A percentile compares a stretch with the other conserved stretches of the same genome.
These are phyloP conservation scores for Pelargonium nanum DNA, from an alignment of 345 rosid genomes.

Conservation along the genomic window DNA sequence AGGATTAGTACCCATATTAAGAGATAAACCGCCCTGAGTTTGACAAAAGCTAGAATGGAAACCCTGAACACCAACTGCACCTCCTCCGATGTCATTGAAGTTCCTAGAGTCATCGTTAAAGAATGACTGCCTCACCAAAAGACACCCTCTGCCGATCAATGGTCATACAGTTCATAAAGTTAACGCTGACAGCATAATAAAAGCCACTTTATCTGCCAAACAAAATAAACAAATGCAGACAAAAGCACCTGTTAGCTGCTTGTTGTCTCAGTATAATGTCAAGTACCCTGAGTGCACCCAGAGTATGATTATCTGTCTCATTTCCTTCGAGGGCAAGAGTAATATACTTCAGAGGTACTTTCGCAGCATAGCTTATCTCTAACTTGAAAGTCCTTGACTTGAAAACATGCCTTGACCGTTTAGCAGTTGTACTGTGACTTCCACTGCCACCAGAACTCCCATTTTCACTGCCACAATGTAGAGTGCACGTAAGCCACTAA, in stretches of 20 bases:
- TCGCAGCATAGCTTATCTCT: slow-evolving; percentile 44
- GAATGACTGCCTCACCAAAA: slow-evolving; percentile 79
- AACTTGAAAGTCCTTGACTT: slow-evolving; percentile 46
- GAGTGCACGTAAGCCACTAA: slow-evolving; percentile 5
- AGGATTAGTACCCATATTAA: slow-evolving; percentile 54
- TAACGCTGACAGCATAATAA: not conserved
- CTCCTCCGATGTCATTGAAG: slow-evolving; percentile 56
- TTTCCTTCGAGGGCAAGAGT: slow-evolving; percentile 37
- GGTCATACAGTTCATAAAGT: slow-evolving; percentile 10
- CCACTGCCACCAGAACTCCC: slow-evolving; percentile 22
- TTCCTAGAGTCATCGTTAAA: slow-evolving; percentile 42
- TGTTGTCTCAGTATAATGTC: slow-evolving; percentile 74
- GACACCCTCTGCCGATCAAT: slow-evolving; percentile 55
- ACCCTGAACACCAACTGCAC: slow-evolving; percentile 56
- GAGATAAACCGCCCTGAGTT: slow-evolving; percentile 76
- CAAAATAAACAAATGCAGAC: slow-evolving; percentile 2
- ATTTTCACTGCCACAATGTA: slow-evolving; percentile 19
- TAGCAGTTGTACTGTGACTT: slow-evolving; percentile 26
- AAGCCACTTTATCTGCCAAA: not conserved
- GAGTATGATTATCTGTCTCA: slow-evolving; percentile 34
- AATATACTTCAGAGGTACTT: slow-evolving; percentile 48
- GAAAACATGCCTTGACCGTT: slow-evolving; percentile 50
- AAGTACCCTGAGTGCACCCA: slow-evolving; percentile 73
- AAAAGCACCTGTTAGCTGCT: slow-evolving; percentile 55
- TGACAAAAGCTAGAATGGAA: slow-evolving; percentile 81